Evolutionary conservation across 2,329 filamentous ascomycete genomes (phyloP).

Genomic region (Cladophialophora bantiana): DNA sequence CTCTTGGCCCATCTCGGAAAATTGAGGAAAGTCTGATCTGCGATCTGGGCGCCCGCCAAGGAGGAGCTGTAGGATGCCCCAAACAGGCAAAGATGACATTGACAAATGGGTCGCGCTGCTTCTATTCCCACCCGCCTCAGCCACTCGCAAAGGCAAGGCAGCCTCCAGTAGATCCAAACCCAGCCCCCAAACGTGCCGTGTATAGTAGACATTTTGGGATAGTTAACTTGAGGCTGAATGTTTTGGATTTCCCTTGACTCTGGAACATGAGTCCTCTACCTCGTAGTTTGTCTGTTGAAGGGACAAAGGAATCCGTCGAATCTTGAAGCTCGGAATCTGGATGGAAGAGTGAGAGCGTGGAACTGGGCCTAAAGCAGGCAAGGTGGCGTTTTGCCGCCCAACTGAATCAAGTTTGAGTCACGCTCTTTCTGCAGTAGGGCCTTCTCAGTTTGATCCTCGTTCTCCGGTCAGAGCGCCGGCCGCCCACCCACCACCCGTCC

Average conservation of each 20-base stretch:
- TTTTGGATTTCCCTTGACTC: not conserved
- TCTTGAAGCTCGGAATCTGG: not conserved
- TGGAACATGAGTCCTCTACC: not conserved
- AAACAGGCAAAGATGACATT: slow-evolving; percentile 2
- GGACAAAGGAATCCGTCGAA: not conserved
- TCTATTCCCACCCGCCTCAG: slow-evolving; percentile 4
- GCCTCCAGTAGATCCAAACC: not conserved
- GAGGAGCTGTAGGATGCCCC: not conserved
- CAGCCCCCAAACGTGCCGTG: not conserved
- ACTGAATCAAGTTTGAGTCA: slow-evolving; percentile 30
- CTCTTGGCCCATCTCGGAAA: slow-evolving; percentile 1
- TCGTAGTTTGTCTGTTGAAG: not conserved
- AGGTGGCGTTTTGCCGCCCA: slow-evolving; percentile 31
- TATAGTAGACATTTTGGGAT: not conserved
- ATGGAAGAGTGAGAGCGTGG: not conserved
- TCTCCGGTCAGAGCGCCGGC: slow-evolving; percentile 17
- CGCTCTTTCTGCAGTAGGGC: slow-evolving; percentile 11
- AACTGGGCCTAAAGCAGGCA: slow-evolving; percentile 18
- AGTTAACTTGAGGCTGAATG: not conserved
- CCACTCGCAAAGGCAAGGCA: slow-evolving; percentile 6
- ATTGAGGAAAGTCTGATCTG: slow-evolving; percentile 5
- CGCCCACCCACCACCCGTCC: slow-evolving; percentile 16
- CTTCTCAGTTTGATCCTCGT: slow-evolving; percentile 1
- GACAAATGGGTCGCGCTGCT: slow-evolving; percentile 4
- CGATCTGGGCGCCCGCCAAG: slow-evolving; percentile 1